These are phyloP conservation scores for Paracamarosporium sp. DNA, from an alignment of 2,329 filamentous ascomycete genomes.

Conservation along the genomic window DNA sequence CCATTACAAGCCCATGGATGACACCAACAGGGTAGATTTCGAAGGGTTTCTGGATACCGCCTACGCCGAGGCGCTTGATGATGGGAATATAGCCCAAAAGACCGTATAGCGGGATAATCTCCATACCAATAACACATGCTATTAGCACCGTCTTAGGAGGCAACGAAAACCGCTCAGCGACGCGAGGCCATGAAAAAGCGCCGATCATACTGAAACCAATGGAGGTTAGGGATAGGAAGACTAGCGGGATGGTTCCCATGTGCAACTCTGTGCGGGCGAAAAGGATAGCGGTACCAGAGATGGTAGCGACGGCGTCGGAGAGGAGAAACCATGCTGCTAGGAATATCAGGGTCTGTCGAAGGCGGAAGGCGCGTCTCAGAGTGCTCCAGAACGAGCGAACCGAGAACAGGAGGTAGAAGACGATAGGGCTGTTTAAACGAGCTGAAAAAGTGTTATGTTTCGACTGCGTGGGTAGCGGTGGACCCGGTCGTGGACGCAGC, in stretches of 20 bases:
- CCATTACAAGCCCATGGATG: slow-evolving; percentile 87
- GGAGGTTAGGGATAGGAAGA: slow-evolving; percentile 87
- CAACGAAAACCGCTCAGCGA: slow-evolving; percentile 72
- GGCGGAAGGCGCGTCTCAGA: slow-evolving; percentile 70
- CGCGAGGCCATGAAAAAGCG: slow-evolving; percentile 83
- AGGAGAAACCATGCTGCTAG: slow-evolving; percentile 89
- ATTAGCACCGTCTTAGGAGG: slow-evolving; percentile 83
- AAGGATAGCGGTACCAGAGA: slow-evolving; percentile 90
- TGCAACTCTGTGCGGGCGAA: slow-evolving; percentile 90
- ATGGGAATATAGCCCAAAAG: slow-evolving; percentile 82
- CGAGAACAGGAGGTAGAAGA: slow-evolving; percentile 78
- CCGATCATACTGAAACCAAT: slow-evolving; percentile 85
- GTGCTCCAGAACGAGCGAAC: slow-evolving; percentile 85
- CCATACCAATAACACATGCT: slow-evolving; percentile 82
- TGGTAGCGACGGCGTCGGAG: slow-evolving; percentile 90
- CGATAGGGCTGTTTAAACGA: slow-evolving; percentile 32
- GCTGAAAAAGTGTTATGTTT: slow-evolving; percentile 15
- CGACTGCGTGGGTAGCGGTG: slow-evolving; percentile 64
- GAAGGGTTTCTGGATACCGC: slow-evolving; percentile 85
- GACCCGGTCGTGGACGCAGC: slow-evolving; percentile 83
- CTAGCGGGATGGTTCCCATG: slow-evolving; percentile 85
- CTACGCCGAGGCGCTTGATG: slow-evolving; percentile 72
- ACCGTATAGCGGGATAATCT: slow-evolving; percentile 88
- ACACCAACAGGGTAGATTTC: slow-evolving; percentile 90
- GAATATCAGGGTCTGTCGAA: slow-evolving; percentile 76